Base-by-base conservation (phyloP, 495 filamentous ascomycete genomes). In the Clavariopsis aquatica region DNA sequence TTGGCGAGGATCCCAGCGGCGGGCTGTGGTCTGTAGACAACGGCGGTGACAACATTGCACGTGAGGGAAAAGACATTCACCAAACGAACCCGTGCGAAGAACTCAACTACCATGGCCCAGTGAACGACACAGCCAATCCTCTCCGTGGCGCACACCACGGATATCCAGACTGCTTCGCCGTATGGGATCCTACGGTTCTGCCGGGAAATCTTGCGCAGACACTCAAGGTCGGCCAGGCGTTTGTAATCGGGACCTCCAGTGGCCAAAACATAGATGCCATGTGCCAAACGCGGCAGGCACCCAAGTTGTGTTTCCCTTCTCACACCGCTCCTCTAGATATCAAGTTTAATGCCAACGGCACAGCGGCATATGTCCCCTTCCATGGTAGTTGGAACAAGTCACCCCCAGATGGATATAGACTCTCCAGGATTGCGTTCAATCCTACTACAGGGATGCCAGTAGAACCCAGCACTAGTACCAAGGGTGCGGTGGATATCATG, bases 401-500 rank as follows among this genome's bases (percentile, higher is more conserved):
- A 15, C 72, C 72, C 0, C 69, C 77, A 2, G 73, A 77, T 49
- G 78, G 78, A 23, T 83, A 75, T 72, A 74, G 78, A 20, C 55
- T 83, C 26, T 73, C 73, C 65, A 73, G 73, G 64, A 72, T 83
- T 24, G 51, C 66, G 12, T 83, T 81, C 59, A 24, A 62, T 47
- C 29, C 51, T 1, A 65, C 64, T 12, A 68, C 78, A 49, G 80
- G 78, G 8, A 58, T 77, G 58, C 79, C 79, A 1, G 70, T 76
- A 0, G 72, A 72, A 10, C 63, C 72, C 7, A 62, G 70, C 29
- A 77, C 72, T 10, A 76, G 72, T 69, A 76, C 65, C 38, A 74
- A 72, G 22, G 77, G 79, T 0, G 73, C 73, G 26, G 63, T 77
- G 26, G 72, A 78, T 34, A 73, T 83, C 61, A 70, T 82, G 68